Percentiles rank a stretch among this genome's conserved stretches.
phyloP scores from a whole-genome alignment of 2,329 filamentous ascomycete genomes.

The Eutypella sp. region DNA sequence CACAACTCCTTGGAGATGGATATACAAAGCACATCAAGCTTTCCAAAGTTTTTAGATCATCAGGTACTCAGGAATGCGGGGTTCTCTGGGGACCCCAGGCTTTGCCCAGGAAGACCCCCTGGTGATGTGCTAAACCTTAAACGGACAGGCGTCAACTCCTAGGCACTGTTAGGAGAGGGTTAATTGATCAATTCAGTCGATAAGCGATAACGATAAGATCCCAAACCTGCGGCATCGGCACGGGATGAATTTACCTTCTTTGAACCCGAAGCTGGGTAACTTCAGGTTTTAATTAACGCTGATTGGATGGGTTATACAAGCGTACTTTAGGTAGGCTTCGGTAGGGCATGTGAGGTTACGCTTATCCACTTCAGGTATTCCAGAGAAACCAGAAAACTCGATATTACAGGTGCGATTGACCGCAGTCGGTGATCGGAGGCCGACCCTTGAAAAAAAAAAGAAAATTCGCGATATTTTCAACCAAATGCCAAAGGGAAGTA shows the following conservation, averaged over 20 bases:
- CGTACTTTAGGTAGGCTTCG: too few relatives aligned
- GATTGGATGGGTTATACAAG: background rate
- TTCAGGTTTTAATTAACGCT: background rate
- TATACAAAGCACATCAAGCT: too few relatives aligned
- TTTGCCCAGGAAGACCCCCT: too few relatives aligned
- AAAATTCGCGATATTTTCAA: constrained; percentile 1
- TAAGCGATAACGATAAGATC: background rate
- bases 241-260: background rate
- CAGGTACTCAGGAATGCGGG: too few relatives aligned
- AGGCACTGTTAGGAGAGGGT: background rate
- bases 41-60: too few relatives aligned
- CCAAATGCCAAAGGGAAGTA: background rate
- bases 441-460: background rate
- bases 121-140: too few relatives aligned
- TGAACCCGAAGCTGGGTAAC: background rate
- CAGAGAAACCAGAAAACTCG: too few relatives aligned
- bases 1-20: too few relatives aligned
- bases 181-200: too few relatives aligned
- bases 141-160: background rate
- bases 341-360: background rate
- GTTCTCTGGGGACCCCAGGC: too few relatives aligned
- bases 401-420: background rate
- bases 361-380: background rate
- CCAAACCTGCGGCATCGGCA: background rate
- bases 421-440: background rate